Base-by-base conservation (phyloP, 2,329 filamentous ascomycete genomes). In the Cercospora canescens region DNA sequence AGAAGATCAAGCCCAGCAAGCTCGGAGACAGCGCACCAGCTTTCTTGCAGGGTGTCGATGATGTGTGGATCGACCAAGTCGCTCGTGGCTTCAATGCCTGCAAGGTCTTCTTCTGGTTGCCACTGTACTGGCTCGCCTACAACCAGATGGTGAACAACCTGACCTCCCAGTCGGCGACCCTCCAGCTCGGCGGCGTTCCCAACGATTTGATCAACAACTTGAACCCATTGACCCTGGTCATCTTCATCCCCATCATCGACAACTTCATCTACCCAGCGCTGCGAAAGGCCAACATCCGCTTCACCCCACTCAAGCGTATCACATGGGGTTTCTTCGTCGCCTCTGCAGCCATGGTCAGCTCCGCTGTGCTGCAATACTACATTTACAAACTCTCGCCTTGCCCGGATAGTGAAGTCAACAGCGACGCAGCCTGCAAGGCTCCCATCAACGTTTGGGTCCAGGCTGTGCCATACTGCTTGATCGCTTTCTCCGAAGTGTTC, bases 41-140 rank as follows among this genome's bases (percentile, higher is more conserved):
- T 0, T 94, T 90, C 90, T 93, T 94, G 89, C 69, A 67, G 50
- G 91, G 88, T 0, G 93, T 93, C 71, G 91, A 94, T 68, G 92
- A 94, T 71, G 87, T 87, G 60, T 94, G 91, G 91, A 91, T 93
- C 45, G 89, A 91, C 5, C 89, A 93, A 74, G 81, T 93, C 57
- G 89, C 89, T 78, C 87, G 89, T 58, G 86, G 86, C 16, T 77
- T 88, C 52, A 76, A 83, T 76, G 90, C 90, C 18, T 93, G 90
- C 82, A 88, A 89, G 73, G 89, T 92, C 64, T 92, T 92, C 65
- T 69, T 79, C 50, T 83, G 80, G 74, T 79, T 80, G 61, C 81
- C 81, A 0, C 76, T 83, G 4, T 83, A 82, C 69, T 94, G 35
- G 91, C 75, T 86, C 69, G 90, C 92, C 35, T 94, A 76, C 70